A percentile compares a stretch with the other conserved stretches of the same genome.
Conservation (phyloP, 768 basidiomycete species). For the Naganishia onofrii region DNA sequence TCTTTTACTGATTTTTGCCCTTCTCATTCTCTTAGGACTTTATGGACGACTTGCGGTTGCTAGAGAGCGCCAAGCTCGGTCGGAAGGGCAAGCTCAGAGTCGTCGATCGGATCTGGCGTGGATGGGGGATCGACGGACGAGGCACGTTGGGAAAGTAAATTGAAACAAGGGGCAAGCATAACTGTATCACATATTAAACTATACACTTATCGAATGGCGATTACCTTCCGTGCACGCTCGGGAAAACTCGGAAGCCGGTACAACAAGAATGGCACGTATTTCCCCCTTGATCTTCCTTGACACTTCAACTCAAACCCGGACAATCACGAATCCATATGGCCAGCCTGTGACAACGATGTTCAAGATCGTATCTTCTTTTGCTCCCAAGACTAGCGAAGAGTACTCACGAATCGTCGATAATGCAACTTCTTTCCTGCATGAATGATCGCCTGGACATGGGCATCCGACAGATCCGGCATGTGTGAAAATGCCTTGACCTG, state of each 20-base stretch:
- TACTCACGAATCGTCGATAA: not conserved
- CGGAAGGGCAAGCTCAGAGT: conserved; percentile 72
- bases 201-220: not conserved
- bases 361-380: not conserved
- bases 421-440: not conserved
- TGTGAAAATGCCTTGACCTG: not conserved
- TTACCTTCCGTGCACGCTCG: not conserved
- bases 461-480: not conserved
- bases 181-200: not conserved
- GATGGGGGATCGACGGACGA: conserved; percentile 62
- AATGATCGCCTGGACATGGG: not conserved
- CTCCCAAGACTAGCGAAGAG: not conserved
- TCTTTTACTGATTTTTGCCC: not conserved
- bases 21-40: conserved; percentile 60
- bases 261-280: not conserved
- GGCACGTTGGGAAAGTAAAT: conserved; percentile 5
- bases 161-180: too few relatives aligned
- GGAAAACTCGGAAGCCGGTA: not conserved
- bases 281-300: not conserved
- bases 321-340: not conserved
- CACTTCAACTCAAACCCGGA: not conserved
- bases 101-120: conserved; percentile 82
- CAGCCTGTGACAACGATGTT: not conserved
- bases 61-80: conserved; percentile 71
- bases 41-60: conserved; percentile 75